Percentiles rank a stretch among this genome's conserved stretches.
Evolutionary conservation across 1,139 yeast species (phyloP).

Genomic region (Yamadazyma membranifaciens): DNA sequence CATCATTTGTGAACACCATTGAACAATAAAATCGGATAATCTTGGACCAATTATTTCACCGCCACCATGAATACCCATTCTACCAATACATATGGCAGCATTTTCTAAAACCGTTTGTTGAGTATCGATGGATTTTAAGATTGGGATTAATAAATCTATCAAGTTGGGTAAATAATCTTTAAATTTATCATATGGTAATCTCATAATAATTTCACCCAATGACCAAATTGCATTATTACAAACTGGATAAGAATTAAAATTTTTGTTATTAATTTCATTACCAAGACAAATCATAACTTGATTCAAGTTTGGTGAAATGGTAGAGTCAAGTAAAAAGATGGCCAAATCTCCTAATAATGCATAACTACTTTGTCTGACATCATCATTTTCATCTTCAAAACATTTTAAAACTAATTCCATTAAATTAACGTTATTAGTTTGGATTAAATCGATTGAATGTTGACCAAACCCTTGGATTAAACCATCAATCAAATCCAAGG

Average conservation of each 20-base stretch:
- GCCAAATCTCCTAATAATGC: conserved; percentile 89
- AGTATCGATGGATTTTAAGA: conserved; percentile 56
- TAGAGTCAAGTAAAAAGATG: conserved; percentile 53
- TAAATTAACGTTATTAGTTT: conserved; percentile 41
- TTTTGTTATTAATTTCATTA: conserved; percentile 59
- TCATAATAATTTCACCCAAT: conserved; percentile 78
- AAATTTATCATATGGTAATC: conserved; percentile 49
- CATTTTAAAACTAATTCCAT: conserved; percentile 68
- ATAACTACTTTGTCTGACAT: conserved; percentile 89
- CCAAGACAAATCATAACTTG: conserved; percentile 63
- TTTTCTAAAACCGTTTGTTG: conserved; percentile 75
- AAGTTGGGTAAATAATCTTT: conserved; percentile 60
- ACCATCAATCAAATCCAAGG: conserved; percentile 89
- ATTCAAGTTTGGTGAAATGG: conserved; percentile 57
- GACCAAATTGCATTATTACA: conserved; percentile 94
- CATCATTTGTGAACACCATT: conserved; percentile 68
- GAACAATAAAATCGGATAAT: conserved; percentile 52
- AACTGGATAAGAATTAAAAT: conserved; percentile 56
- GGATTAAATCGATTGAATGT: conserved; percentile 59
- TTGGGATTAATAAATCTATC: conserved; percentile 61
- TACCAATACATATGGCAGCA: conserved; percentile 90
- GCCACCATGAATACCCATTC: conserved; percentile 71
- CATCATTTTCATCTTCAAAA: conserved; percentile 73
- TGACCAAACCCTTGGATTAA: conserved; percentile 81
- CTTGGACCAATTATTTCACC: conserved; percentile 55